Evolutionary conservation across 176 grass and related monocot genomes (phyloP).

Genomic region (Cenchrus americanus): DNA sequence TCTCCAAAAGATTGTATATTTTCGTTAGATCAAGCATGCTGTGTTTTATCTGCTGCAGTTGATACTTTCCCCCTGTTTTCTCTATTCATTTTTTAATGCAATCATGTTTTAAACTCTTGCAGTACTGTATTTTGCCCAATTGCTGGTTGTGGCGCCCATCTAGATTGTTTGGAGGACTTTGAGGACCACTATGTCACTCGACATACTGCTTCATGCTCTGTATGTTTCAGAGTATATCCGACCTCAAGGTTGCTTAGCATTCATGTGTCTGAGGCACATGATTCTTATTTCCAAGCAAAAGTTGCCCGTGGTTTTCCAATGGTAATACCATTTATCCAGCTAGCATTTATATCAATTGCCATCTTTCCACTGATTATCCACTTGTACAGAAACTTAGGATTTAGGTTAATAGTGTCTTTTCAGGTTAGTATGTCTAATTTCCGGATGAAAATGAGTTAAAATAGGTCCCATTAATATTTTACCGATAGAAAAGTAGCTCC

Average conservation of each 20-base stretch:
- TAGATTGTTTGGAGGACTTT: slow-evolving; percentile 82
- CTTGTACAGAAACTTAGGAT: neutral
- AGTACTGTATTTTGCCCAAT: slow-evolving; percentile 84
- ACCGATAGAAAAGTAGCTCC: neutral
- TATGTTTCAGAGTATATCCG: slow-evolving; percentile 89
- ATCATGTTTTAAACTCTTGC: slow-evolving; percentile 43
- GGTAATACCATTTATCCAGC: slow-evolving; percentile 56
- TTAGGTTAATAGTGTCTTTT: too few species aligned
- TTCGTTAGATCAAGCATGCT: neutral
- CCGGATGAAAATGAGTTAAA: neutral
- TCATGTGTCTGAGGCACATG: slow-evolving; percentile 92
- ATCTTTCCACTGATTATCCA: neutral
- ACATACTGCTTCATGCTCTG: slow-evolving; percentile 86
- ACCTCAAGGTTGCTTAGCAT: slow-evolving; percentile 77
- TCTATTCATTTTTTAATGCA: slow-evolving; percentile 16
- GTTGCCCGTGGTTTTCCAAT: slow-evolving; percentile 89
- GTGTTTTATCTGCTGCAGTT: neutral
- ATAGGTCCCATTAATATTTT: neutral
- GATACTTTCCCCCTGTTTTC: neutral
- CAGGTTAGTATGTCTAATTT: neutral
- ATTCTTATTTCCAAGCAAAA: slow-evolving; percentile 97
- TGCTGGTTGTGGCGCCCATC: slow-evolving; percentile 69
- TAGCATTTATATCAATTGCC: neutral
- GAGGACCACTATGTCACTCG: slow-evolving; percentile 85
- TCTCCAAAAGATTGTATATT: neutral